phyloP scores from a whole-genome alignment of 306 rosid genomes.

The Herpetospermum pedunculosum region DNA sequence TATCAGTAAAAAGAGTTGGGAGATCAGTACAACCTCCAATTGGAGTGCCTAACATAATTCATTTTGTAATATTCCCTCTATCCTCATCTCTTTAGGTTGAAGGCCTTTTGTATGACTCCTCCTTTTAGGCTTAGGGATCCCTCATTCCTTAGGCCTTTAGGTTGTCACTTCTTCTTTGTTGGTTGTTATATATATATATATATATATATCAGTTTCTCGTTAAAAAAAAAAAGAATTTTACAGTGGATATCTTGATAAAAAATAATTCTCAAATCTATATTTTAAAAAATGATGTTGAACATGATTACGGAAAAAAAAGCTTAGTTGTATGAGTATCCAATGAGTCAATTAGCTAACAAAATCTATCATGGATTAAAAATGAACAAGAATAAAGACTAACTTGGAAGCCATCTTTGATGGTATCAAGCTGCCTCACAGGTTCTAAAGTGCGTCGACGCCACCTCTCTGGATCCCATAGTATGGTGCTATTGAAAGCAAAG shows the following conservation, averaged over 20 bases:
- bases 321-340: background rate
- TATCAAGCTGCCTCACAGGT: conserved; percentile 61
- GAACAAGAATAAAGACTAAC: conserved; percentile 27
- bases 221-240: background rate
- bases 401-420: conserved; percentile 40
- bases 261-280: background rate
- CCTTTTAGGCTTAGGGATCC: background rate
- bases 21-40: background rate
- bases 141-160: background rate
- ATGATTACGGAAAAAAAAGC: background rate
- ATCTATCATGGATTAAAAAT: background rate
- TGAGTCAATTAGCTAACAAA: background rate
- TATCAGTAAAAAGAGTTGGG: background rate
- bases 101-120: background rate
- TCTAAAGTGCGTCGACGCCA: conserved; percentile 67
- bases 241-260: background rate
- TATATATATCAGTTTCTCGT: background rate
- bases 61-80: background rate
- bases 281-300: background rate
- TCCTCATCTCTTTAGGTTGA: background rate
- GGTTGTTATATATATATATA: background rate
- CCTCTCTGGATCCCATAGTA: conserved; percentile 75
- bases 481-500: conserved; percentile 86
- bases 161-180: background rate
- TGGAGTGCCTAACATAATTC: background rate